phyloP scores from a whole-genome alignment of 345 rosid species.

The Noccaea bulbosa region DNA sequence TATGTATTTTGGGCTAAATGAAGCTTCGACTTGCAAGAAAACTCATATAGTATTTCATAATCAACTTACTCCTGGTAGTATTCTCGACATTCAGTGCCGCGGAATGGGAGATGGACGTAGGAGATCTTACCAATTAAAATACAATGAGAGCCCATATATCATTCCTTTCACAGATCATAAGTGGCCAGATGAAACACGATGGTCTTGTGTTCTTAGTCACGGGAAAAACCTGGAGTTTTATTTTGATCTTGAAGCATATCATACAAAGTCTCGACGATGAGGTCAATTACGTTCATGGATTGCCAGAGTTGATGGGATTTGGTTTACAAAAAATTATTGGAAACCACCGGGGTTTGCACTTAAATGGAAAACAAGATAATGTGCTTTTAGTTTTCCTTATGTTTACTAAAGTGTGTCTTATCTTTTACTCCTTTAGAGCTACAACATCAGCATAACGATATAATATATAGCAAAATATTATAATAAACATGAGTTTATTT shows the following conservation, averaged over 20 bases:
- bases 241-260: neutral
- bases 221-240: neutral
- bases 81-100: neutral
- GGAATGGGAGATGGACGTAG: neutral
- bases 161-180: neutral
- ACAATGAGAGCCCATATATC: neutral
- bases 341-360: neutral
- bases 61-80: neutral
- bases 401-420: neutral
- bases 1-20: neutral
- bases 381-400: neutral
- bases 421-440: neutral
- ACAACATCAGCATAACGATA: too few relatives aligned
- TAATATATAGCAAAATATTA: too few relatives aligned
- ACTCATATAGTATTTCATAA: slow-evolving; percentile 14
- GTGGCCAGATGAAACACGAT: neutral
- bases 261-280: neutral
- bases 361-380: neutral
- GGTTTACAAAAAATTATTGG: neutral
- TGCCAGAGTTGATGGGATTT: neutral
- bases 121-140: neutral
- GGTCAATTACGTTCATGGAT: slow-evolving; percentile 12
- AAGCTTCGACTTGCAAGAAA: slow-evolving; percentile 25
- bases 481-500: too few relatives aligned
- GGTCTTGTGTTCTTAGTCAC: neutral